phyloP scores from a whole-genome alignment of 108 stramenopile genomes.

The Skeletonema menzelii region DNA sequence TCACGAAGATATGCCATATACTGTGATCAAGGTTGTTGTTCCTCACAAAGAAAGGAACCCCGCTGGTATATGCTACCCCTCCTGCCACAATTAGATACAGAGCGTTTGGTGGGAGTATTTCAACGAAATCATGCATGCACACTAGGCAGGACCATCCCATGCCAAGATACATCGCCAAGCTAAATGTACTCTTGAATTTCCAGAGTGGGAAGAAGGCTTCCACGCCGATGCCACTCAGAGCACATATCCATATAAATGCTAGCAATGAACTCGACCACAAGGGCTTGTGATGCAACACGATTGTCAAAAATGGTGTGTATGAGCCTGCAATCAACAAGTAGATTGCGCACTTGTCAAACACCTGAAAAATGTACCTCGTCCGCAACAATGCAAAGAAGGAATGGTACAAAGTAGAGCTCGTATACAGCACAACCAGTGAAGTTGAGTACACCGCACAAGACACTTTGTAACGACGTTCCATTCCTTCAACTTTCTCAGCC shows the following conservation, averaged over 20 bases:
- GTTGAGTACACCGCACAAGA: conserved; percentile 76
- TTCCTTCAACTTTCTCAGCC: conserved; percentile 42
- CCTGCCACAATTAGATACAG: conserved; percentile 64
- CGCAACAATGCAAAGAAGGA: conserved; percentile 83
- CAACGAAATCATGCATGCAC: conserved; percentile 59
- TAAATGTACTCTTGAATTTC: conserved; percentile 60
- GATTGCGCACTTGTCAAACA: conserved; percentile 94
- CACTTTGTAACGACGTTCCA: conserved; percentile 38
- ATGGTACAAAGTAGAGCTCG: conserved; percentile 84
- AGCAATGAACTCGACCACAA: conserved; percentile 63
- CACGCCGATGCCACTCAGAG: conserved; percentile 64
- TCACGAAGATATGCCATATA: conserved; percentile 85
- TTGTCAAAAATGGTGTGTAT: conserved; percentile 92
- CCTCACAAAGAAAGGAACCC: conserved; percentile 86
- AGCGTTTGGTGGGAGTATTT: conserved; percentile 44
- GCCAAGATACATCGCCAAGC: conserved; percentile 78
- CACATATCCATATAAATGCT: conserved; percentile 83
- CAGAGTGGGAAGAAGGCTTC: conserved; percentile 63
- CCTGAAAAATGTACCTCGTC: conserved; percentile 64
- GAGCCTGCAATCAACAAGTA: conserved; percentile 96
- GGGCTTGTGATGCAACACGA: conserved; percentile 72
- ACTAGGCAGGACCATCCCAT: conserved; percentile 83
- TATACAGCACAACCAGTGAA: conserved; percentile 82
- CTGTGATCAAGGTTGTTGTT: conserved; percentile 86
- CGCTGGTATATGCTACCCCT: conserved; percentile 82